Percentiles rank a stretch among this genome's conserved stretches.
phyloP scores from a whole-genome alignment of 352 stramenopile species.

The Phytophthora palmivora region DNA sequence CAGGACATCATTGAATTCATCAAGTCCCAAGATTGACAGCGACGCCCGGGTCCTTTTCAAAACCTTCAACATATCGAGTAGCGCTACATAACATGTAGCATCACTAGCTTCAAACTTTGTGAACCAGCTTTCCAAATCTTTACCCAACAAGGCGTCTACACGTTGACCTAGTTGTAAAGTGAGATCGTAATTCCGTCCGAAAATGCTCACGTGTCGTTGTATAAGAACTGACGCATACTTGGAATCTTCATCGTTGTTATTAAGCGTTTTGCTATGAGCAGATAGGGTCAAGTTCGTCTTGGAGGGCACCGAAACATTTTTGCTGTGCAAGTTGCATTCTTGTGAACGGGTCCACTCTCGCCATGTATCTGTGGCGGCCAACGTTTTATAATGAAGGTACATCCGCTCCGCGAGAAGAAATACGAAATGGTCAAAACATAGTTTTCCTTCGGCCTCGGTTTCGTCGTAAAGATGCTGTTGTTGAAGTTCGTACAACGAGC shows the following conservation, averaged over 20 bases:
- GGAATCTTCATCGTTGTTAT: conserved; percentile 21
- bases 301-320: conserved; percentile 1
- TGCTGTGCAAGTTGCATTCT: not conserved
- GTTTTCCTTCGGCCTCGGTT: conserved; percentile 79
- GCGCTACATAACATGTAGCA: conserved; percentile 58
- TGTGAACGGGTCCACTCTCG: conserved; percentile 4
- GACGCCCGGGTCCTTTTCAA: conserved; percentile 43
- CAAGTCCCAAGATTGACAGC: conserved; percentile 33
- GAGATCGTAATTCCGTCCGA: conserved; percentile 72
- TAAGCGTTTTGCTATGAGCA: conserved; percentile 3
- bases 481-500: conserved; percentile 57
- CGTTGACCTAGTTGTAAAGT: conserved; percentile 60
- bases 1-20: conserved; percentile 45
- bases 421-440: conserved; percentile 84
- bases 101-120: conserved; percentile 67
- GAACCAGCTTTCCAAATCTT: conserved; percentile 63
- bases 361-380: conserved; percentile 25
- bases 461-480: conserved; percentile 84
- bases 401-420: conserved; percentile 71
- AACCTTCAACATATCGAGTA: conserved; percentile 43
- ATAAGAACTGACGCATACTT: conserved; percentile 38
- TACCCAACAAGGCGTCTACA: conserved; percentile 51
- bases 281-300: conserved; percentile 5
- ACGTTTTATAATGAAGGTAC: conserved; percentile 69
- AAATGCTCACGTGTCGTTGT: conserved; percentile 56